Evolutionary conservation across 352 stramenopile genomes (phyloP).

Genomic region (Globisporangium solare): DNA sequence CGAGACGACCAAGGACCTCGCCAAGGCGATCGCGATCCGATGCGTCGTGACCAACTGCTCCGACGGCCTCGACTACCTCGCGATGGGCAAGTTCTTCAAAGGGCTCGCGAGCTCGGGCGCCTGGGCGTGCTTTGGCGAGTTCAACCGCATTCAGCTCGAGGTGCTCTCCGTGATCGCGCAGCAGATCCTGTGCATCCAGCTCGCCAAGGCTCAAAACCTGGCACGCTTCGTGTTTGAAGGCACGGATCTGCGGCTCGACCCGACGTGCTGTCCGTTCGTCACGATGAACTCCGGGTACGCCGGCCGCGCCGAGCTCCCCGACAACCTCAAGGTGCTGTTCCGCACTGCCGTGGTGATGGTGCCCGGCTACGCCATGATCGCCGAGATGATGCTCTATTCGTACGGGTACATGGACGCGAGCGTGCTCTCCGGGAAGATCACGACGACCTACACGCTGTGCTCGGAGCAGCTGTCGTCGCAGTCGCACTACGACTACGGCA

Average conservation of each 20-base stretch:
- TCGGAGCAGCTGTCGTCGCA: slow-evolving; percentile 93
- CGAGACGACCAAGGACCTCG: slow-evolving; percentile 91
- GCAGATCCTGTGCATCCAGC: slow-evolving; percentile 90
- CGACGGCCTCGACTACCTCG: slow-evolving; percentile 86
- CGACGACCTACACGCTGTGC: slow-evolving; percentile 91
- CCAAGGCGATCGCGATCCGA: slow-evolving; percentile 90
- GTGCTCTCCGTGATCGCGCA: slow-evolving; percentile 91
- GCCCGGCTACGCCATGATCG: slow-evolving; percentile 92
- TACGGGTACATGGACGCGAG: slow-evolving; percentile 91
- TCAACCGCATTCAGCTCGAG: slow-evolving; percentile 92
- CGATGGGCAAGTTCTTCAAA: slow-evolving; percentile 95
- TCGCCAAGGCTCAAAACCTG: slow-evolving; percentile 76
- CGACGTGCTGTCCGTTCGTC: slow-evolving; percentile 90
- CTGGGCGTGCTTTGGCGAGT: slow-evolving; percentile 93
- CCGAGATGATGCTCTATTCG: slow-evolving; percentile 93
- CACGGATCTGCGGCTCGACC: slow-evolving; percentile 85
- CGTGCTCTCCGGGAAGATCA: slow-evolving; percentile 92
- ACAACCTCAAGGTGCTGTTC: slow-evolving; percentile 93
- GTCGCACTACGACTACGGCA: slow-evolving; percentile 96
- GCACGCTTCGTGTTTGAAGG: slow-evolving; percentile 90
- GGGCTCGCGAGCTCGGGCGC: slow-evolving; percentile 85
- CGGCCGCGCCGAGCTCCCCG: slow-evolving; percentile 84
- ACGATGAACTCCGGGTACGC: slow-evolving; percentile 92
- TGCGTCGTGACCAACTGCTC: slow-evolving; percentile 94
- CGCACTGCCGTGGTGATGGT: slow-evolving; percentile 93